phyloP scores from a whole-genome alignment of 768 basidiomycete species.

The Phylloporus sp. region DNA sequence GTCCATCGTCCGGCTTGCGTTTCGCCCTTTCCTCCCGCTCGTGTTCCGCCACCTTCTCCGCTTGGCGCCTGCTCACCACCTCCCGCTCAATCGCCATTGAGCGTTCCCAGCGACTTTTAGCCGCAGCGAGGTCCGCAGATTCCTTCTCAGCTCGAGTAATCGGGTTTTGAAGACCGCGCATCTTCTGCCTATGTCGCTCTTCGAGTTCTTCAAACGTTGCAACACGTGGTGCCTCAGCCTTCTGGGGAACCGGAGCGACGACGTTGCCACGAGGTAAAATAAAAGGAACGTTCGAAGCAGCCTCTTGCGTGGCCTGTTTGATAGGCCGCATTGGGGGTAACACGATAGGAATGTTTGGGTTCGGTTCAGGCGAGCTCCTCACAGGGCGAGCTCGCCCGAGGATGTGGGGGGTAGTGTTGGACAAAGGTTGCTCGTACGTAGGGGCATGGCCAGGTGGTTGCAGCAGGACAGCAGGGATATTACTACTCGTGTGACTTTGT shows the following conservation, averaged over 20 bases:
- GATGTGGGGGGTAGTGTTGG: slow-evolving; percentile 20
- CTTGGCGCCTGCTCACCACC: slow-evolving; percentile 65
- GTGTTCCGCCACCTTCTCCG: slow-evolving; percentile 55
- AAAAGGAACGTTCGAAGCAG: slow-evolving; percentile 36
- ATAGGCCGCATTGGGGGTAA: slow-evolving; percentile 28
- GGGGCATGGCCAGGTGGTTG: slow-evolving; percentile 30
- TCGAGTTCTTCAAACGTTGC: slow-evolving; percentile 85
- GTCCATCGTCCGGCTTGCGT: slow-evolving; percentile 41
- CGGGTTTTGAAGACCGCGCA: slow-evolving; percentile 77
- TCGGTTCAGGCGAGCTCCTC: slow-evolving; percentile 20
- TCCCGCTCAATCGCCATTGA: slow-evolving; percentile 70
- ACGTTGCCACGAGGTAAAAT: slow-evolving; percentile 44
- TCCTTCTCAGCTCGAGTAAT: slow-evolving; percentile 78
- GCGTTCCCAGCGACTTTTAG: slow-evolving; percentile 77
- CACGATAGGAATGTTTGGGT: slow-evolving; percentile 28
- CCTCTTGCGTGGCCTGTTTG: slow-evolving; percentile 32
- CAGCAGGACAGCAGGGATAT: slow-evolving; percentile 25
- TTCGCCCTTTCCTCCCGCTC: slow-evolving; percentile 45
- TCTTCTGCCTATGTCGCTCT: slow-evolving; percentile 80
- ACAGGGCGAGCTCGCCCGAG: slow-evolving; percentile 18
- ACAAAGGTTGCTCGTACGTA: slow-evolving; percentile 19
- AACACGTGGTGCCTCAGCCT: slow-evolving; percentile 47
- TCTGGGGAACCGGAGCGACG: slow-evolving; percentile 42
- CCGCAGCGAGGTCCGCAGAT: slow-evolving; percentile 68
- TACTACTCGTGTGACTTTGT: slow-evolving; percentile 15